Conservation (phyloP, 2,329 filamentous ascomycete species). For the Lecanicillium sp. region DNA sequence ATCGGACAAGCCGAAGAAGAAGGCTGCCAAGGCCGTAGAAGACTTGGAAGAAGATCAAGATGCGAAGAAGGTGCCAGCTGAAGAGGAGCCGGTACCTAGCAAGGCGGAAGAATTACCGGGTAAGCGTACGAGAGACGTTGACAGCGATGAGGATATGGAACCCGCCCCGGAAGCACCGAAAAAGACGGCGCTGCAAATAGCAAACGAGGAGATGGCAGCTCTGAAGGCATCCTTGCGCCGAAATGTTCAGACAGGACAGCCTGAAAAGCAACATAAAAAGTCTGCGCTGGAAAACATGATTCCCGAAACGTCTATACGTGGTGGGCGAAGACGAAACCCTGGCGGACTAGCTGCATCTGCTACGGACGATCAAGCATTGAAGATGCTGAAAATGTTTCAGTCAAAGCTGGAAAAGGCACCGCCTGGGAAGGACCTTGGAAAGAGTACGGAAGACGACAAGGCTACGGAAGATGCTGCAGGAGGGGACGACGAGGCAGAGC, state of each 20-base stretch:
- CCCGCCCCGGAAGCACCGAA: conserved; percentile 18
- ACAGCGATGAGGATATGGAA: neutral
- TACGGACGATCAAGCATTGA: conserved; percentile 54
- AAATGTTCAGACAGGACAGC: conserved; percentile 38
- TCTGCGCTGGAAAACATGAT: conserved; percentile 67
- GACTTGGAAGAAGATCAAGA: conserved; percentile 14
- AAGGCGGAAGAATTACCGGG: conserved; percentile 6
- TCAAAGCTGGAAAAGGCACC: conserved; percentile 44
- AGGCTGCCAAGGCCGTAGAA: conserved; percentile 9
- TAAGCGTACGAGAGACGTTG: neutral
- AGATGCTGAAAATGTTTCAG: conserved; percentile 71
- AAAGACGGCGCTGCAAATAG: conserved; percentile 54
- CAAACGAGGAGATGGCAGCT: conserved; percentile 73
- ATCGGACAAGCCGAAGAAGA: conserved; percentile 20
- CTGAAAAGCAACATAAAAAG: conserved; percentile 51
- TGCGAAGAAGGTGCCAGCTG: conserved; percentile 10
- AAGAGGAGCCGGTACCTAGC: no score
- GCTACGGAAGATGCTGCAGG: conserved; percentile 9
- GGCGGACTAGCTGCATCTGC: conserved; percentile 43
- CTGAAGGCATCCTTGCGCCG: conserved; percentile 77
- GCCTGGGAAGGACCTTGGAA: no score
- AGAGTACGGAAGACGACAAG: conserved; percentile 18
- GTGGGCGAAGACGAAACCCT: conserved; percentile 56
- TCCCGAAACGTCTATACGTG: conserved; percentile 59
- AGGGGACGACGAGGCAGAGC: conserved; percentile 59